Base-by-base conservation (phyloP, 352 stramenopile genomes). In the Pythium aphanidermatum region DNA sequence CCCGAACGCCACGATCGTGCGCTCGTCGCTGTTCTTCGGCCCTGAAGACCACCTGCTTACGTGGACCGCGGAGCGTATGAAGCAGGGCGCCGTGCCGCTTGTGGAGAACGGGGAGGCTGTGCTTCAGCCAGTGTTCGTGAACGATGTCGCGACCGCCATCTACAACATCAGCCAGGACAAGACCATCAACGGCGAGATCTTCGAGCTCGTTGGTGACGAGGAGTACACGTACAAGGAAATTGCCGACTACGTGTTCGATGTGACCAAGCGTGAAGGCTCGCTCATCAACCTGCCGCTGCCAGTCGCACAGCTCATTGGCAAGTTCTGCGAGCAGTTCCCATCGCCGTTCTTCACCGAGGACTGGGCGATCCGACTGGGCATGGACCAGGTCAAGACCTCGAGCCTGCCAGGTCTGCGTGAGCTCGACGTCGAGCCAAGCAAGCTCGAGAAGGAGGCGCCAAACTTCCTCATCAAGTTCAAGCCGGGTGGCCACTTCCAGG, bases 181-280 rank as follows among this genome's bases (percentile, higher is more conserved):
- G 49, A 86, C 53, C 55, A 92, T 98, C 59, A 79, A 96, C 39
- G 93, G 94, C 43, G 77, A 96, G 55, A 96, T 80, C 6, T 97
- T 98, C 38, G 92, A 99, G 63, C 86, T 98, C 53, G 95, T 96
- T 43, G 96, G 96, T 26, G 89, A 96, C 20, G 85, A 97, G 41
- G 92, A 98, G 69, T 98, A 98, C 62, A 95, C 95, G 43, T 91
- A 96, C 68, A 96, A 95, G 57, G 94, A 99, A 64, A 60, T 98
- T n/a, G 94, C 84, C 14, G 88, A 97, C 53, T 99, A 97, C 65
- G 86, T 98, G 29, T 96, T 97, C 51, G 92, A 98, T 46, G 67
- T 78, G 46, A 95, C 79, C 42, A 86, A 90, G 62, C 62, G 67
- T 46, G 69, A 88, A 35, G 63, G 81, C 35, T 78, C 58, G 39